Conservation (phyloP, 441 rosid species). For the Viola pubescens region DNA sequence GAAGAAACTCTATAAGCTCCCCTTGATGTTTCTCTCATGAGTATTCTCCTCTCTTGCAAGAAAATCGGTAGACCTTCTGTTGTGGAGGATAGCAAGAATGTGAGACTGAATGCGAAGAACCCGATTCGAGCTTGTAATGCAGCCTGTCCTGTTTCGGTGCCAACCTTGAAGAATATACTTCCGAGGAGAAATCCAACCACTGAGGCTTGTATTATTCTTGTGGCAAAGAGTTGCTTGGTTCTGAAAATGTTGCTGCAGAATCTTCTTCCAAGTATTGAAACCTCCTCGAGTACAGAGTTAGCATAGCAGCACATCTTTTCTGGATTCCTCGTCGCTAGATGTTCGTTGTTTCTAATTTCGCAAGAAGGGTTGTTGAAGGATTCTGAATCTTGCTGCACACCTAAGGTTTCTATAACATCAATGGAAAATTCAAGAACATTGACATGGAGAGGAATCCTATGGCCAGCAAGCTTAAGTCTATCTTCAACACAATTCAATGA, state of each 20-base stretch:
- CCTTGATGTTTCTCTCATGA: constrained; percentile 73
- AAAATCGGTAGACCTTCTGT: constrained; percentile 87
- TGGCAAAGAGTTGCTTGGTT: constrained; percentile 69
- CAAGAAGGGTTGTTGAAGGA: constrained; percentile 17
- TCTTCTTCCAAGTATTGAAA: constrained; percentile 57
- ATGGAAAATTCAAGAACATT: constrained; percentile 84
- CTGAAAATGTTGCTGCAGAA: constrained; percentile 78
- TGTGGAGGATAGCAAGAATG: constrained; percentile 71
- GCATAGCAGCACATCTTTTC: constrained; percentile 32
- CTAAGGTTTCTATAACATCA: constrained; percentile 49
- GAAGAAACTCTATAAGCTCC: constrained; percentile 64
- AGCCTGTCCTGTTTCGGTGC: constrained; percentile 34
- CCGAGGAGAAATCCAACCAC: constrained; percentile 75
- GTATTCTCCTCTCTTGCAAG: constrained; percentile 70
- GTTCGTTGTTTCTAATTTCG: constrained; percentile 17
- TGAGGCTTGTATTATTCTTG: constrained; percentile 72
- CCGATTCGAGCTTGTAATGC: constrained; percentile 58
- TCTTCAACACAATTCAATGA: constrained; percentile 44
- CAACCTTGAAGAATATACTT: constrained; percentile 61
- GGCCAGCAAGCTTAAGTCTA: constrained; percentile 47
- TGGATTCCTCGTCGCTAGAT: constrained; percentile 22
- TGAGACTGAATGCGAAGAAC: constrained; percentile 77
- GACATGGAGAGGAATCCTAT: constrained; percentile 55
- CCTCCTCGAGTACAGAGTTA: constrained; percentile 47
- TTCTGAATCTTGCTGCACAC: constrained; percentile 6